Evolutionary conservation across 2,329 filamentous ascomycete genomes (phyloP).

Genomic region (Ilyonectria robusta): DNA sequence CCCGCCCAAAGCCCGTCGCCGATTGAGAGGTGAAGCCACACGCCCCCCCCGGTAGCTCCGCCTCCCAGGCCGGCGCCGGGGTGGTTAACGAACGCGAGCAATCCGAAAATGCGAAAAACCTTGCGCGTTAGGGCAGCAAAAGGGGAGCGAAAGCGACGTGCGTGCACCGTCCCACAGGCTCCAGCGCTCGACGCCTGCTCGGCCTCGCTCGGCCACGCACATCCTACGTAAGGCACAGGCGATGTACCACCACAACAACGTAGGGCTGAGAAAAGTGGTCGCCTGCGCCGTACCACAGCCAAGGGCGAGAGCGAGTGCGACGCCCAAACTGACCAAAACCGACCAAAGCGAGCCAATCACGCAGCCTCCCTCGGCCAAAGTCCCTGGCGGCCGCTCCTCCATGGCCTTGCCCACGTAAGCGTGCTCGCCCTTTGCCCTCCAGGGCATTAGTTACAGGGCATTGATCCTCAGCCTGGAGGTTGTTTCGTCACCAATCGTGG

Average conservation of each 20-base stretch:
- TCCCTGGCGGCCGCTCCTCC: not conserved
- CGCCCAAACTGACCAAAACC: conserved; percentile 7
- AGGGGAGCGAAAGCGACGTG: conserved; percentile 1
- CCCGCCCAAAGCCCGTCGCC: conserved; percentile 6
- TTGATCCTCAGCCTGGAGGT: not conserved
- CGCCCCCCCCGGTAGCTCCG: conserved; percentile 2
- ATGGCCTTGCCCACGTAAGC: conserved; percentile 18
- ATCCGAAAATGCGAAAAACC: conserved; percentile 6
- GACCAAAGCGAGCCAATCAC: conserved; percentile 26
- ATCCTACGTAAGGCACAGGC: conserved; percentile 6
- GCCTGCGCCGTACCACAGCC: conserved; percentile 1
- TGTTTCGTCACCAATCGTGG: conserved; percentile 17
- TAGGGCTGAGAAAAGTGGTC: conserved; percentile 28
- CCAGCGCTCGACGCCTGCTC: not conserved
- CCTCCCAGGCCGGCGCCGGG: not conserved
- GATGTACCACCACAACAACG: conserved; percentile 9
- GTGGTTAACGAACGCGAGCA: not conserved
- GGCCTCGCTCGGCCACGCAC: conserved; percentile 4
- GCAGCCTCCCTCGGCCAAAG: not conserved
- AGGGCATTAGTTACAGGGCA: conserved; percentile 1
- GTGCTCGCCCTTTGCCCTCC: not conserved
- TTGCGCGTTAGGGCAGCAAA: not conserved
- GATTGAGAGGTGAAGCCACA: not conserved
- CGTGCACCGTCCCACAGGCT: not conserved
- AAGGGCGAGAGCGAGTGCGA: conserved; percentile 20